A percentile compares a stretch with the other conserved stretches of the same genome.
These are phyloP conservation scores for Leishmania guyanensis DNA, from an alignment of 208 protist genomes.

Conservation along the genomic window DNA sequence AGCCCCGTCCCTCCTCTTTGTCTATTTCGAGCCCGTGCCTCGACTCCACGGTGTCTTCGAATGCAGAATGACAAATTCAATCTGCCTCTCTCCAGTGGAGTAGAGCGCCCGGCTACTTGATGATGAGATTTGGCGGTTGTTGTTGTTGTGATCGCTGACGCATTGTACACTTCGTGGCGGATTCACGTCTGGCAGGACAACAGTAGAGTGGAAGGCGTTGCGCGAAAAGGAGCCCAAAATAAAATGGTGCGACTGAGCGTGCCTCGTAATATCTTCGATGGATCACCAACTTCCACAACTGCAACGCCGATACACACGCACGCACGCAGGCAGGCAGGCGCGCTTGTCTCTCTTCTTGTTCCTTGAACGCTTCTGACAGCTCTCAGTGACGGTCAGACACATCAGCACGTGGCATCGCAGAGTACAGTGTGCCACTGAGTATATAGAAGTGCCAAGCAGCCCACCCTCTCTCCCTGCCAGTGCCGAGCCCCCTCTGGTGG, in stretches of 20 bases:
- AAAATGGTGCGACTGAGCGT: not conserved
- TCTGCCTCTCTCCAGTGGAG: not conserved
- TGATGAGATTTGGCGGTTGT: not conserved
- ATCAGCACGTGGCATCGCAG: not conserved
- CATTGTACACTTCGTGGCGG: not conserved
- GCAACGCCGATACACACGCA: not conserved
- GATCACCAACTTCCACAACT: not conserved
- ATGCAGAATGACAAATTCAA: not conserved
- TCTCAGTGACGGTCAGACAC: not conserved
- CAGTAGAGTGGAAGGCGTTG: not conserved
- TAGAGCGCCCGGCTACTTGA: not conserved
- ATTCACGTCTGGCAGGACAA: not conserved
- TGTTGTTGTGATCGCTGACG: not conserved
- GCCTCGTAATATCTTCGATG: not conserved
- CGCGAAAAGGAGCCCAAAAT: not conserved
- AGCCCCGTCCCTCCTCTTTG: not conserved
- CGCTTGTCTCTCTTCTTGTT: not conserved
- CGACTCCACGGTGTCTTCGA: not conserved
- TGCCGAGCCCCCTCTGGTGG: not conserved
- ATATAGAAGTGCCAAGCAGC: not conserved
- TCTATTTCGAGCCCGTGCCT: not conserved
- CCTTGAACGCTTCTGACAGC: not conserved
- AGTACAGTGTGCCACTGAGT: not conserved
- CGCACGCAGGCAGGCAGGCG: not conserved
- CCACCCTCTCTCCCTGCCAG: not conserved